phyloP scores from a whole-genome alignment of 73 alveolate species.

The Tetrahymena malaccensis region DNA sequence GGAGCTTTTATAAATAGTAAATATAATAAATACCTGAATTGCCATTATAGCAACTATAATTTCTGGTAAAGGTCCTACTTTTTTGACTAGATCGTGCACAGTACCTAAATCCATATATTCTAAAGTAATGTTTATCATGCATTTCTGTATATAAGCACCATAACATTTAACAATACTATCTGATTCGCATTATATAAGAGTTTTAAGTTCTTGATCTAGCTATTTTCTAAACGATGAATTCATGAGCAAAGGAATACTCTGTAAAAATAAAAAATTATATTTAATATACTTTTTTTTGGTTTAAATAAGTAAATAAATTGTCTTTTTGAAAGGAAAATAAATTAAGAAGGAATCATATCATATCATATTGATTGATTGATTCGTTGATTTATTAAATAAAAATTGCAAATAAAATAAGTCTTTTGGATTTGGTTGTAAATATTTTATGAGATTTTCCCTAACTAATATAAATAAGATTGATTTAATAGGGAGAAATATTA shows the following conservation, averaged over 20 bases:
- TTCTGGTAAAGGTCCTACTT: conserved; percentile 76
- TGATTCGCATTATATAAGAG: conserved; percentile 70
- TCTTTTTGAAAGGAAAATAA: too few relatives aligned
- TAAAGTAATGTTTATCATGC: conserved; percentile 74
- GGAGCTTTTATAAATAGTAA: background rate
- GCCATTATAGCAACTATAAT: conserved; percentile 81
- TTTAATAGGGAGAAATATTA: too few relatives aligned
- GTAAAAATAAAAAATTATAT: background rate
- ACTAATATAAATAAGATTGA: too few relatives aligned
- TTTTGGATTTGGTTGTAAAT: too few relatives aligned
- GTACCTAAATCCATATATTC: conserved; percentile 97
- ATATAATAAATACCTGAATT: background rate
- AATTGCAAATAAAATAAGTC: too few relatives aligned
- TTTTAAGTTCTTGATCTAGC: conserved; percentile 58
- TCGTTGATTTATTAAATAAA: too few relatives aligned
- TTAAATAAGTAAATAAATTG: too few relatives aligned
- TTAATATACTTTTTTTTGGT: too few relatives aligned
- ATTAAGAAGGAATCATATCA: too few relatives aligned
- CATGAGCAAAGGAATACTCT: conserved; percentile 10
- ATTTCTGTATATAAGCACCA: conserved; percentile 84
- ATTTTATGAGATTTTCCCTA: too few relatives aligned
- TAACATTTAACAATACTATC: conserved; percentile 79
- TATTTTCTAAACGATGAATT: conserved; percentile 37
- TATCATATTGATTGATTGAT: too few relatives aligned
- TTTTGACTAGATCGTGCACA: conserved; percentile 63